Evolutionary conservation across 2,329 filamentous ascomycete genomes (phyloP), one percentile per base, ranked within the genome.

Genomic region (Exophiala viscosa): DNA sequence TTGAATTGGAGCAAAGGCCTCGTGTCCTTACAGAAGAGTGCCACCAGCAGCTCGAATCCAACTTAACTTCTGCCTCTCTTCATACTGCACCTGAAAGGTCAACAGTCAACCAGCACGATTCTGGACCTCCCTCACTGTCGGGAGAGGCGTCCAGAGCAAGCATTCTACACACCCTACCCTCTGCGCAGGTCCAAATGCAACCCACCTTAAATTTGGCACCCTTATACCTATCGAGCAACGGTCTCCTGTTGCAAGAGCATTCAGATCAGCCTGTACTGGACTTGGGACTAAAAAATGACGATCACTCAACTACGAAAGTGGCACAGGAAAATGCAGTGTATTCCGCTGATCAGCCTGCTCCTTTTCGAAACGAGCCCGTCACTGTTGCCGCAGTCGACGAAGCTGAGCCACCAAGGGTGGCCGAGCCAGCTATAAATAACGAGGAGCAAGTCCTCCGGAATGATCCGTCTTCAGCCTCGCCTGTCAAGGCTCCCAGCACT

Each of bases 221-320:
- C n/a, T 57, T 50, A 5, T 40, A 58, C 45, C 14, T 58, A 15
- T 58, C 55, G 7, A 58, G 48, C 36, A 48, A 54, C 35, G 33
- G 40, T 17, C 31, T 50, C 28, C 47, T 50, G 42, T 13, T 52
- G 33, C 32, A 11, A 13, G 52, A 45, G n/a, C 20, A 9, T 13
- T 40, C 44, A 9, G 15, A 45, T 23, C 42, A 15, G 5, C 14
- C 45, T 3, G n/a, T n/a, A 15, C 1, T 36, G 52, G 8, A 23
- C 13, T 17, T 5, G 13, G 38, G 9, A 11, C 8, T 5, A 23
- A 14, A 17, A 17, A 23, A n/a, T 33, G 18, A 8, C 14, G 32
- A 35, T 38, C 11, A 33, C n/a, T 42, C 5, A 9, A 15, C 3
- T 11, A 13, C 14, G 13, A 31, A 15, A 38, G 3, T 14, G 35